Base-by-base conservation (phyloP, 768 basidiomycete genomes). In the Boletus rubropictus region DNA sequence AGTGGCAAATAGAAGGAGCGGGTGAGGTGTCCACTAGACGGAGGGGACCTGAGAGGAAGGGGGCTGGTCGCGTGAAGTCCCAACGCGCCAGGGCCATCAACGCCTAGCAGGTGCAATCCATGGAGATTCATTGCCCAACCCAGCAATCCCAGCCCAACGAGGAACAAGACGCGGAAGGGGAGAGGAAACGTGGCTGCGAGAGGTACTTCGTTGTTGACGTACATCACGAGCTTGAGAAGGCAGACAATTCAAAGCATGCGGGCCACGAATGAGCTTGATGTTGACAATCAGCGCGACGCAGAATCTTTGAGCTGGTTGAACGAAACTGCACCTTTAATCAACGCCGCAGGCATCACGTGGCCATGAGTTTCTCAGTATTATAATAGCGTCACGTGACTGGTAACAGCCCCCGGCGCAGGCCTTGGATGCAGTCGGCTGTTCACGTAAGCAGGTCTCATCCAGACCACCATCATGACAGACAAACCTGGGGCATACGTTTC, bases 71-170 rank as follows among this genome's bases (percentile, higher is more conserved):
- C 14, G 15, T 63, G 55, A 21, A 92, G 69, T 59, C 89, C 88
- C 62, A 99, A 74, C 4, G 81, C 81, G 52, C 73, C 66, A 12
- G 78, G 71, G 0, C 79, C 81, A 64, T 99, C 92, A 33, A 98
- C 68, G 18, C 86, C 84, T 14, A 85, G 71, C 10, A 74, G 54
- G 53, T 84, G 73, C 38, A 98, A 80, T 40, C 87, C 79, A 65
- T 98, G 94, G 7, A 98, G 69, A 66, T 98, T 99, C 28, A 84
- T 81, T 0, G 92, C 92, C 93, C 95, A 99, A 52, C 84, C 84
- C 4, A 95, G 70, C 46, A 93, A 78, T 10, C 90, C 93, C 28
- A 89, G 56, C 17, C 88, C 86, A 44, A 80, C 73, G 48, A 96
- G 75, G 54, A 80, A 77, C 48, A 96, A 77, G 21, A 91, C 89